Evolutionary conservation across 73 alveolate genomes (phyloP).

Genomic region (Blepharisma stoltei): DNA sequence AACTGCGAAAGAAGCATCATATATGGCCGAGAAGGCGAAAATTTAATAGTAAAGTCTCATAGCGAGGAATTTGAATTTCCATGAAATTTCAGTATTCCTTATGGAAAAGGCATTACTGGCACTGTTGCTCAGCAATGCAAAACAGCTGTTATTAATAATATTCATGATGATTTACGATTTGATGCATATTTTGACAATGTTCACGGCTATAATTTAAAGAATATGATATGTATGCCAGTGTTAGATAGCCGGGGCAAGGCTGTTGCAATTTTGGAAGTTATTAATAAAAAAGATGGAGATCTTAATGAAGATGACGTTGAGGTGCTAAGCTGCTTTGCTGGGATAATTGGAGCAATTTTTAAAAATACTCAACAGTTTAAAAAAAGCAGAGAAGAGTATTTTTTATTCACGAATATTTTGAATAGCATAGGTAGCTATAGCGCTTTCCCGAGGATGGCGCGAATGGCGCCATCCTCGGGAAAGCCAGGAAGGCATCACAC

Average conservation of each 20-base stretch:
- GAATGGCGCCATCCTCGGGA: too few species aligned
- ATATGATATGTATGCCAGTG: background rate
- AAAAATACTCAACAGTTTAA: background rate
- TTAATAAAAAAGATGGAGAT: conserved; percentile 2
- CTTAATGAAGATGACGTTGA: background rate
- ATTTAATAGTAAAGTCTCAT: background rate
- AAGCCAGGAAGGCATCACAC: too few species aligned
- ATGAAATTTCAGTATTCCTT: background rate
- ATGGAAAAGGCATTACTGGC: conserved; percentile 23
- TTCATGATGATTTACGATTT: conserved; percentile 7
- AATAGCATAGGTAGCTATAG: background rate
- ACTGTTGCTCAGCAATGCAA: background rate
- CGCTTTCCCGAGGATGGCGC: too few species aligned
- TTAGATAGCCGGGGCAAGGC: background rate
- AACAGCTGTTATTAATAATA: background rate
- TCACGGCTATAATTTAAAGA: background rate
- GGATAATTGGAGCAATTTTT: background rate
- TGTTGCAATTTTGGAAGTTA: conserved; percentile 21
- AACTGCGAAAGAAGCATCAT: too few species aligned
- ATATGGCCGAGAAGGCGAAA: background rate
- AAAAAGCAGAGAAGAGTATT: background rate
- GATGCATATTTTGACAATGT: conserved; percentile 13
- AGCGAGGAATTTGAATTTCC: conserved; percentile 8
- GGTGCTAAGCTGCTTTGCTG: background rate
- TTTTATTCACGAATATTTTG: background rate